phyloP scores from a whole-genome alignment of 345 rosid genomes.

The Sapria himalayana region DNA sequence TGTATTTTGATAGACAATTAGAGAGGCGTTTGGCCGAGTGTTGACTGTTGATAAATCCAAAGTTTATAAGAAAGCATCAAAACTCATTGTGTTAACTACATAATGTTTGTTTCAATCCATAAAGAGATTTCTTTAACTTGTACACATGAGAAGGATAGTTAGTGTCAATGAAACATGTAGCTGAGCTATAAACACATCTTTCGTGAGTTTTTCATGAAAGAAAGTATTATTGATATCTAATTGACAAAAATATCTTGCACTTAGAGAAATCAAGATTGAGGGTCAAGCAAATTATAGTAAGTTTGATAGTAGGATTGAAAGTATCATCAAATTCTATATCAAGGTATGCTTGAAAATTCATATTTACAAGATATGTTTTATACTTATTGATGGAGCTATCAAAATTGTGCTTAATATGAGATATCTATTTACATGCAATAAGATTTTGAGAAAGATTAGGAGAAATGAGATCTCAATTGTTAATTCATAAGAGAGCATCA shows the following conservation, averaged over 20 bases:
- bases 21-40: neutral
- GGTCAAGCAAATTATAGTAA: neutral
- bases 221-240: neutral
- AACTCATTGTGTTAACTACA: neutral
- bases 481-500: no score
- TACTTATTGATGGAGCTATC: no score
- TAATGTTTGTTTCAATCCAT: neutral
- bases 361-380: no score
- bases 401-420: no score
- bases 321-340: neutral
- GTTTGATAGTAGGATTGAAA: neutral
- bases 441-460: no score
- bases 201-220: neutral
- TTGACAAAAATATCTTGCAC: neutral
- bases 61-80: neutral
- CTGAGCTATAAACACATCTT: neutral
- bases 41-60: neutral
- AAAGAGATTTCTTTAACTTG: neutral
- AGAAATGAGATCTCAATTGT: no score
- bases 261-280: neutral
- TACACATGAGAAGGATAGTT: neutral
- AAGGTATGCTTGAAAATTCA: neutral
- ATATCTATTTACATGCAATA: no score
- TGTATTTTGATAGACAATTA: neutral
- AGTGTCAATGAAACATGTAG: neutral